phyloP scores from a whole-genome alignment of 805 yeast genomes.

The Ogataea neopini region DNA sequence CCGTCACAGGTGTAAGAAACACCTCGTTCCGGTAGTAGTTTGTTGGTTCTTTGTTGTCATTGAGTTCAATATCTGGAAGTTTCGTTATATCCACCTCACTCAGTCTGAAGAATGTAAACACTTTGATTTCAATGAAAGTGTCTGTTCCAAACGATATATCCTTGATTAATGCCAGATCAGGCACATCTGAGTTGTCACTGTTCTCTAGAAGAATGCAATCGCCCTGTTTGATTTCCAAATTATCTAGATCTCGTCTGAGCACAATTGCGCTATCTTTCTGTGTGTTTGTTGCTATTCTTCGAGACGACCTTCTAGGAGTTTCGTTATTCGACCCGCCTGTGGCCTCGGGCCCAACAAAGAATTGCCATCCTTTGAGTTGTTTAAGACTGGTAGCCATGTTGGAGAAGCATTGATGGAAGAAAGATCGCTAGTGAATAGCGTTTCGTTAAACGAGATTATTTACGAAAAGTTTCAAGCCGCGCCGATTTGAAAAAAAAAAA shows the following conservation, averaged over 20 bases:
- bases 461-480: not conserved
- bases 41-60: not conserved
- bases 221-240: conserved; percentile 51
- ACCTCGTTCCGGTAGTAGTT: conserved; percentile 44
- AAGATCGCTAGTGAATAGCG: too few relatives aligned
- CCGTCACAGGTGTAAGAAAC: conserved; percentile 53
- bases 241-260: conserved; percentile 47
- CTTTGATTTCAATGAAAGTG: conserved; percentile 48
- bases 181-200: conserved; percentile 32
- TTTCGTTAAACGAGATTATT: not conserved
- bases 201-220: conserved; percentile 46
- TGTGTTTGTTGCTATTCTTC: conserved; percentile 16
- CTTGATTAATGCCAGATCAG: conserved; percentile 49
- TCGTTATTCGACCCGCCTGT: not conserved
- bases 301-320: conserved; percentile 24
- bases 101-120: conserved; percentile 46
- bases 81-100: conserved; percentile 39
- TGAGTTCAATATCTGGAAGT: conserved; percentile 22
- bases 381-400: conserved; percentile 30
- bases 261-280: conserved; percentile 17
- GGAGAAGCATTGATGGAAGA: not conserved
- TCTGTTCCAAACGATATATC: conserved; percentile 54
- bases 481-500: not conserved
- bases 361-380: conserved; percentile 41
- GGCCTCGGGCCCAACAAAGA: conserved; percentile 15